A percentile compares a stretch with the other conserved stretches of the same genome.
Evolutionary conservation across 106 monocot species (phyloP).

Genomic region (Dendrobium officinale): DNA sequence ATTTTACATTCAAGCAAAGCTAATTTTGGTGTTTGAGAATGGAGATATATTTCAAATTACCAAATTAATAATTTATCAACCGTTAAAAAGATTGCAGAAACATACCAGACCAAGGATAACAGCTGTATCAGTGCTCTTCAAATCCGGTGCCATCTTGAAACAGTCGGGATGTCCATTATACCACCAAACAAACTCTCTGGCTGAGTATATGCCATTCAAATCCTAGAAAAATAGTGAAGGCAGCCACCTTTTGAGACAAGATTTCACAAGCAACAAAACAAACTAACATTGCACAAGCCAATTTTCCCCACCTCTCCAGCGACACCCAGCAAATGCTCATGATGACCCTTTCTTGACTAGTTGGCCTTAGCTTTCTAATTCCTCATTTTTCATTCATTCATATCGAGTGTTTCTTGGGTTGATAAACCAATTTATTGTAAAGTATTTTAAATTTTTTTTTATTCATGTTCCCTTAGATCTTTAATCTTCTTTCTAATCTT

Average conservation of each 20-base stretch:
- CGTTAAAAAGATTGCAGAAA: neutral
- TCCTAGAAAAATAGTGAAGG: constrained; percentile 30
- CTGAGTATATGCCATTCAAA: constrained; percentile 65
- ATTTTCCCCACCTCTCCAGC: no score
- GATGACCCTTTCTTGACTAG: no score
- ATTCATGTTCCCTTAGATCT: neutral
- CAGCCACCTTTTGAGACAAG: neutral
- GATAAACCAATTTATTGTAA: neutral
- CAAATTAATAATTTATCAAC: neutral
- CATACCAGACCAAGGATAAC: constrained; percentile 93
- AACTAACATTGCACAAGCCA: neutral
- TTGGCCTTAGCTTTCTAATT: no score
- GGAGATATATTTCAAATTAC: neutral
- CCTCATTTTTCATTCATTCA: neutral
- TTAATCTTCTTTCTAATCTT: neutral
- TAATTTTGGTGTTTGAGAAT: neutral
- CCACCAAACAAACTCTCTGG: constrained; percentile 99
- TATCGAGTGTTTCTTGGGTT: neutral
- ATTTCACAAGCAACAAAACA: neutral
- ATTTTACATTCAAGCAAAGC: neutral
- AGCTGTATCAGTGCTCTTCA: constrained; percentile 73
- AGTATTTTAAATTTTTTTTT: neutral
- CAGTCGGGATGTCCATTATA: constrained; percentile 98
- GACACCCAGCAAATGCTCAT: no score
- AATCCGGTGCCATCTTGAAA: constrained; percentile 42